A percentile compares a stretch with the other conserved stretches of the same genome.
These are phyloP conservation scores for Pelargonium cotyledonis DNA, from an alignment of 441 rosid genomes.

Conservation along the genomic window DNA sequence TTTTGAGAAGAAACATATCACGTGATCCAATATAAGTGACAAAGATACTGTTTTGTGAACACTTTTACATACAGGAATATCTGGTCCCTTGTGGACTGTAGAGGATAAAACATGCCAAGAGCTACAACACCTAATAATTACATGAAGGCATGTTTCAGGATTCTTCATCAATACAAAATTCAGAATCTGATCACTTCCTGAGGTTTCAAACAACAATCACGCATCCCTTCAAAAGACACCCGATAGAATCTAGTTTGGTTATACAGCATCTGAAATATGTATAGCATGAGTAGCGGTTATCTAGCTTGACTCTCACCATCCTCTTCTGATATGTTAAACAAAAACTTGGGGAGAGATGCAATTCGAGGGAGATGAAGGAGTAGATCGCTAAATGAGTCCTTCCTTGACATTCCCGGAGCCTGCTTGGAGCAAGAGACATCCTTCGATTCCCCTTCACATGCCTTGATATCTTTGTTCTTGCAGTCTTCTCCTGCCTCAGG, in stretches of 20 bases:
- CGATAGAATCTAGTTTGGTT: neutral
- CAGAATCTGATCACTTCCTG: constrained; percentile 17
- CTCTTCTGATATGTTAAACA: constrained; percentile 23
- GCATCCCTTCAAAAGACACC: neutral
- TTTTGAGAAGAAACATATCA: too few relatives aligned
- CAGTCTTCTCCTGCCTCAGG: too few relatives aligned
- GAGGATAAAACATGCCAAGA: neutral
- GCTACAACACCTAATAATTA: neutral
- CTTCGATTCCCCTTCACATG: constrained; percentile 7
- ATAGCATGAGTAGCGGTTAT: neutral
- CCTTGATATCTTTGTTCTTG: constrained; percentile 2
- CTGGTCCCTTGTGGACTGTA: constrained; percentile 1
- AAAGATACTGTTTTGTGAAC: too few relatives aligned
- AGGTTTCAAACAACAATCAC: neutral
- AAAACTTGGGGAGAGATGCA: constrained; percentile 46
- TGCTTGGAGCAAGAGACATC: constrained; percentile 18
- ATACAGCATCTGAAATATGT: neutral
- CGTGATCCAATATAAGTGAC: too few relatives aligned
- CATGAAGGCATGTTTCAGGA: constrained; percentile 7
- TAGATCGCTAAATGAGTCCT: constrained; percentile 47
- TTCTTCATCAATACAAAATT: constrained; percentile 28
- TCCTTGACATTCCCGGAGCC: constrained; percentile 30
- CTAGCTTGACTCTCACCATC: constrained; percentile 18
- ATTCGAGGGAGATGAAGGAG: constrained; percentile 54
- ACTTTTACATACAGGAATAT: neutral